These are phyloP conservation scores for Magnolia sinica DNA, from an alignment of 164 flowering plant genomes.

Conservation along the genomic window DNA sequence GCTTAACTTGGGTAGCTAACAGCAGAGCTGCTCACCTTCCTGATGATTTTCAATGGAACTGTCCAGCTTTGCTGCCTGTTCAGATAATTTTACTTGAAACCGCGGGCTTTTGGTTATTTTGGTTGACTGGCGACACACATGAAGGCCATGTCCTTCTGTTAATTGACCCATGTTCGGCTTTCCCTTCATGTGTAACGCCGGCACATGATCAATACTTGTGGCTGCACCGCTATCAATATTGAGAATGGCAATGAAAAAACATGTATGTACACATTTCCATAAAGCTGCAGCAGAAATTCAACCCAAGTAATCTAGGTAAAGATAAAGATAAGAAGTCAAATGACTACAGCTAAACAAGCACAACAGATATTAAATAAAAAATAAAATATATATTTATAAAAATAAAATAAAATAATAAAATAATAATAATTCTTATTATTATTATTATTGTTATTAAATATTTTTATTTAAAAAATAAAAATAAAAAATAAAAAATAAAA, in stretches of 20 bases:
- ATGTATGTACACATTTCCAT: not conserved
- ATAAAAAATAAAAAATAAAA: no score
- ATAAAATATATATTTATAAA: no score
- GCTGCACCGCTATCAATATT: constrained; percentile 7
- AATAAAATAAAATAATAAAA: no score
- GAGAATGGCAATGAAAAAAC: not conserved
- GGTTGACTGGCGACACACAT: constrained; percentile 20
- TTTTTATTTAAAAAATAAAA: no score
- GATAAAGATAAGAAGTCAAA: no score
- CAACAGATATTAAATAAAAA: no score
- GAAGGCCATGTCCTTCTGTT: constrained; percentile 27
- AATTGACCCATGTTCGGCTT: constrained; percentile 14
- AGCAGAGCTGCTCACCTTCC: constrained; percentile 20
- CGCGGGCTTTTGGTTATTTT: constrained; percentile 31
- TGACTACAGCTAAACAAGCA: no score
- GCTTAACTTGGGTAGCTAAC: not conserved
- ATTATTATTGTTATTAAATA: no score
- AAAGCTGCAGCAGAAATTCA: not conserved
- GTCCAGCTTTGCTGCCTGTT: constrained; percentile 17
- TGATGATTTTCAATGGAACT: constrained; percentile 7
- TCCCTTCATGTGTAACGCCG: constrained; percentile 30
- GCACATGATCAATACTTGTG: constrained; percentile 18
- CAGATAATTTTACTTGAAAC: constrained; percentile 22
- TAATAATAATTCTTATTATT: no score
- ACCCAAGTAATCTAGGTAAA: no score